These are phyloP conservation scores for Mucor indicus DNA, from an alignment of 371 early-diverging fungal species.

Conservation along the genomic window DNA sequence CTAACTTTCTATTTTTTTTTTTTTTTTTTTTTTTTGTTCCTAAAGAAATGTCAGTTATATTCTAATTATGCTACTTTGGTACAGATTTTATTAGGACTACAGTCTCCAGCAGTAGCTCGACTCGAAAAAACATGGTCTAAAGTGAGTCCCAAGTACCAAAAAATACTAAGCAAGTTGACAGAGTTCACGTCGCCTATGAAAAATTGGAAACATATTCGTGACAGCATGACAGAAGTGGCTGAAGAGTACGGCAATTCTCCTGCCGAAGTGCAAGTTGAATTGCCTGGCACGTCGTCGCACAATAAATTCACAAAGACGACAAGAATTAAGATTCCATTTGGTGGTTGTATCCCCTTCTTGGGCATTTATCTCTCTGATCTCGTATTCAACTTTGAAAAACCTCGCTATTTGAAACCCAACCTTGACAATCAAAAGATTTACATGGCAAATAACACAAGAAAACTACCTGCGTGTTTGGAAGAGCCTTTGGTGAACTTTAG, in stretches of 20 bases:
- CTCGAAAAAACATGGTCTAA: slow-evolving; percentile 61
- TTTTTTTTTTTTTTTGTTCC: no score
- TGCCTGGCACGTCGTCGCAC: slow-evolving; percentile 29
- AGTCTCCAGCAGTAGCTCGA: slow-evolving; percentile 60
- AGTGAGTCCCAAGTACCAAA: slow-evolving; percentile 49
- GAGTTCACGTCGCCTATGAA: slow-evolving; percentile 58
- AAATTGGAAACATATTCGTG: slow-evolving; percentile 68
- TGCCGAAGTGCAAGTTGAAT: slow-evolving; percentile 34
- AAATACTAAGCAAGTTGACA: slow-evolving; percentile 48
- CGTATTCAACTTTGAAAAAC: slow-evolving; percentile 62
- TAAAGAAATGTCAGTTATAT: slow-evolving; percentile 59
- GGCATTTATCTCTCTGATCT: slow-evolving; percentile 68
- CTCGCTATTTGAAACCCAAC: slow-evolving; percentile 49
- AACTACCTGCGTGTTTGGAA: slow-evolving; percentile 18
- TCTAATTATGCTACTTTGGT: slow-evolving; percentile 66
- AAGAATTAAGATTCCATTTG: slow-evolving; percentile 46
- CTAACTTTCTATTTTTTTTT: no score
- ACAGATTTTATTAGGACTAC: slow-evolving; percentile 63
- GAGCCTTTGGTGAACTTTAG: slow-evolving; percentile 61
- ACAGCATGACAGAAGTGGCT: slow-evolving; percentile 58
- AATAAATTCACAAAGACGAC: slow-evolving; percentile 21
- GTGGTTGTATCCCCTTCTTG: slow-evolving; percentile 61
- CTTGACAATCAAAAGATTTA: slow-evolving; percentile 24
- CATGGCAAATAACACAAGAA: slow-evolving; percentile 12
- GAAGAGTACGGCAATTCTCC: slow-evolving; percentile 56